A percentile compares a stretch with the other conserved stretches of the same genome.
Conservation (phyloP, 2,329 filamentous ascomycete species). For the Penicillium sp. region DNA sequence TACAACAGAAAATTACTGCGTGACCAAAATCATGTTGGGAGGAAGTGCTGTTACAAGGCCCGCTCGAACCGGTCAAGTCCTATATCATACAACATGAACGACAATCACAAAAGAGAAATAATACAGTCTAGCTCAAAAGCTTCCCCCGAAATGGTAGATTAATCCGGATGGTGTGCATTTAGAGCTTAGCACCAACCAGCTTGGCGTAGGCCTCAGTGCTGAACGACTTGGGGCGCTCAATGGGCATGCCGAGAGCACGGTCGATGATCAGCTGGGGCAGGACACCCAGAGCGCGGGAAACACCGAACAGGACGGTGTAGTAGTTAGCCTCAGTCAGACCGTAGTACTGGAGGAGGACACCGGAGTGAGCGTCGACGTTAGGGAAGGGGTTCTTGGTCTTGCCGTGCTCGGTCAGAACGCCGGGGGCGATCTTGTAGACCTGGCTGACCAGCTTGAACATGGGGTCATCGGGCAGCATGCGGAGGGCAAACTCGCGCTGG, state of each 20-base stretch:
- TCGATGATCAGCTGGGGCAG: slow-evolving; percentile 99
- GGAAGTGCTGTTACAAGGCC: slow-evolving; percentile 44
- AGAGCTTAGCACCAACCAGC: slow-evolving; percentile 87
- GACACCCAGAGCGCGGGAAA: slow-evolving; percentile 96
- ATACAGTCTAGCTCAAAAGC: slow-evolving; percentile 25
- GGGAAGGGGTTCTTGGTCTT: slow-evolving; percentile 99
- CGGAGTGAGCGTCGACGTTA: slow-evolving; percentile 98
- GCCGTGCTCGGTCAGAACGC: slow-evolving; percentile 97
- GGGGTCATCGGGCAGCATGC: slow-evolving; percentile 93
- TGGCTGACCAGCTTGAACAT: slow-evolving; percentile 99
- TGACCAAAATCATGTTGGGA: slow-evolving; percentile 26
- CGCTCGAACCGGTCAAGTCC: slow-evolving; percentile 42
- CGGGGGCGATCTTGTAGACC: slow-evolving; percentile 99
- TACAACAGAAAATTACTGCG: slow-evolving; percentile 4
- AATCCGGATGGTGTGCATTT: slow-evolving; percentile 44
- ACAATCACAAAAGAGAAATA: slow-evolving; percentile 32
- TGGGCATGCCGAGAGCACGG: slow-evolving; percentile 93
- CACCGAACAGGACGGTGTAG: slow-evolving; percentile 99
- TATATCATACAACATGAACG: slow-evolving; percentile 44
- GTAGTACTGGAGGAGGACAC: slow-evolving; percentile 99
- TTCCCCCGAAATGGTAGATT: slow-evolving; percentile 18
- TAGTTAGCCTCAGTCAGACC: slow-evolving; percentile 98
- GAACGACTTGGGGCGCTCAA: slow-evolving; percentile 99
- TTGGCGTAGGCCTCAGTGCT: slow-evolving; percentile 96
- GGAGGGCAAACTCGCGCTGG: slow-evolving; percentile 94